Evolutionary conservation across 169 alveolate genomes (phyloP), one percentile per base, ranked within the genome.

Genomic region (Plasmodium blacklocki): DNA sequence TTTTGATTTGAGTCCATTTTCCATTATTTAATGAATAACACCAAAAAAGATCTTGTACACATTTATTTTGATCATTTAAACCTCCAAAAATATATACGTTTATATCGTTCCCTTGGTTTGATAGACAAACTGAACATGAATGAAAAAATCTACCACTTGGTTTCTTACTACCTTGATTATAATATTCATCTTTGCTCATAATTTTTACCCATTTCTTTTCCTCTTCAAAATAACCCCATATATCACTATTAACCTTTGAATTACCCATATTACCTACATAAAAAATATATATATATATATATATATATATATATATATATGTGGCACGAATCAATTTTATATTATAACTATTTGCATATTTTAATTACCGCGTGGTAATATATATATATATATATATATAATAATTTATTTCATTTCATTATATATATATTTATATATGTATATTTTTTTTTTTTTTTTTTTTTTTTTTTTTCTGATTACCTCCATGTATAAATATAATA

Each of bases 201-300:
- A 85, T 60, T 56, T 85, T 85, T 59, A 58, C 75, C 91, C 91
- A 85, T 59, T 68, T 85, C 15, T 85, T 85, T 64, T 85, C 91
- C 32, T 68, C 71, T 45, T 85, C 91, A 15, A 85, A 85, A 50
- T 54, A 85, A 18, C 86, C 19, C 91, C 91, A 85, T 1, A 85
- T 85, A 18, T 85, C 74, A 3, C 56, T 71, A 45, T 59, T 85
- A 29, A 71, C 15, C 6, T 71, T 15, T 45, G 45, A 47, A 18
- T 85, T 68, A 11, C 91, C 91, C 86, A 85, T 85, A 50, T 71
- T 70, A 29, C 91, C 89, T 78, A 21, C 12, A 45, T 15, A 26
- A 64, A 64, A 9, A 64, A 26, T 0, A 21, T 32, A 68, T 39
- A 39, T 9, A 63, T 63, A 26, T 11, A 18, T 3, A 63, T 11